Percentiles rank a stretch among this genome's conserved stretches.
phyloP scores from a whole-genome alignment of 1,139 yeast genomes.

The Kazachstania sp. region DNA sequence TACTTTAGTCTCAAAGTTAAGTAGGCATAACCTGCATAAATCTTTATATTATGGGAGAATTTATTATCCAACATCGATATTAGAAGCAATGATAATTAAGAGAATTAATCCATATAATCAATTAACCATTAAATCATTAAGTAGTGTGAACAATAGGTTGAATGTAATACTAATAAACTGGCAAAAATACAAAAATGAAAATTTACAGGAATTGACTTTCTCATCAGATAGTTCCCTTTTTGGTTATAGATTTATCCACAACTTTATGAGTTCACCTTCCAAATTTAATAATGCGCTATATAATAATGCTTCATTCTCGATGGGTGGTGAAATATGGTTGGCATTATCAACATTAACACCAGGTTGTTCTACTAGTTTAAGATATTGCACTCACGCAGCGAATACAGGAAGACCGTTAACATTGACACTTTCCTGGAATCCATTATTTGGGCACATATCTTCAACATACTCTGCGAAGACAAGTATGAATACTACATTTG shows the following conservation, averaged over 20 bases:
- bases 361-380: conserved; percentile 70
- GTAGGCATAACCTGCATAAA: not conserved
- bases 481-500: conserved; percentile 64
- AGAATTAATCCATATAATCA: conserved; percentile 50
- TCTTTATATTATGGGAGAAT: conserved; percentile 68
- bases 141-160: conserved; percentile 48
- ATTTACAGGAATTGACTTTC: conserved; percentile 68
- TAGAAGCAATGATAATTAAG: conserved; percentile 82
- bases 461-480: conserved; percentile 85
- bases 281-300: conserved; percentile 33
- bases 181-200: conserved; percentile 59
- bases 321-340: conserved; percentile 87
- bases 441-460: conserved; percentile 82
- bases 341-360: conserved; percentile 80
- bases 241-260: conserved; percentile 75
- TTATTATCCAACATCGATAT: conserved; percentile 77
- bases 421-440: conserved; percentile 80
- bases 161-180: conserved; percentile 60
- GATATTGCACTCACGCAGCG: conserved; percentile 82
- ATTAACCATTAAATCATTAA: conserved; percentile 63
- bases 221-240: conserved; percentile 86
- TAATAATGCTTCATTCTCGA: conserved; percentile 42
- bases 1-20: not conserved
- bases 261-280: conserved; percentile 43
- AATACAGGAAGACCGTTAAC: conserved; percentile 85